Evolutionary conservation across 1,139 yeast genomes (phyloP).

Genomic region (Saccharomycopsis crataegensis): DNA sequence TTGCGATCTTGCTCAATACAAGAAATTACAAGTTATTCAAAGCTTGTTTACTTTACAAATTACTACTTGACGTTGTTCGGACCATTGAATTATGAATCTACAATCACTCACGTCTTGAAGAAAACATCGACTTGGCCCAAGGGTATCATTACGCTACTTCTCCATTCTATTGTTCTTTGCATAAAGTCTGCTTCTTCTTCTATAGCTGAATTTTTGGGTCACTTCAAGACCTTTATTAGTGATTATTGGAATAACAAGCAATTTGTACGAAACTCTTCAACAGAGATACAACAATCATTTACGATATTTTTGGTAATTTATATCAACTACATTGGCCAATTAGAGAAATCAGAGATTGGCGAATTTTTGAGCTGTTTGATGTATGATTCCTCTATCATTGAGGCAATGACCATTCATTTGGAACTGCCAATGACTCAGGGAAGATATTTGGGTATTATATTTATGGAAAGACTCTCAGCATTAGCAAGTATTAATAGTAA

Average conservation of each 20-base stretch:
- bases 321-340: conserved; percentile 18
- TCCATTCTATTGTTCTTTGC: conserved; percentile 1
- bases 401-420: conserved; percentile 11
- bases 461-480: conserved; percentile 28
- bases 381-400: conserved; percentile 23
- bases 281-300: conserved; percentile 20
- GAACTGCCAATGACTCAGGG: conserved; percentile 17
- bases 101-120: background rate
- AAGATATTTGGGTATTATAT: conserved; percentile 32
- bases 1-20: too few relatives aligned
- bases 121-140: background rate
- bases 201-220: background rate
- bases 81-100: background rate
- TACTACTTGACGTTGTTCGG: background rate
- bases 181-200: background rate
- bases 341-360: conserved; percentile 11
- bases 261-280: conserved; percentile 21
- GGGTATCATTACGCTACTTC: background rate
- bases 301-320: conserved; percentile 24
- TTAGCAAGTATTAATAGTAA: background rate
- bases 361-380: conserved; percentile 25
- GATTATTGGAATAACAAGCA: conserved; percentile 25
- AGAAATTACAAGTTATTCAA: background rate
- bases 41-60: background rate
- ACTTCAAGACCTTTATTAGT: conserved; percentile 2